Conservation (phyloP, 495 filamentous ascomycete species). For the Aspergillus bertholletiae region DNA sequence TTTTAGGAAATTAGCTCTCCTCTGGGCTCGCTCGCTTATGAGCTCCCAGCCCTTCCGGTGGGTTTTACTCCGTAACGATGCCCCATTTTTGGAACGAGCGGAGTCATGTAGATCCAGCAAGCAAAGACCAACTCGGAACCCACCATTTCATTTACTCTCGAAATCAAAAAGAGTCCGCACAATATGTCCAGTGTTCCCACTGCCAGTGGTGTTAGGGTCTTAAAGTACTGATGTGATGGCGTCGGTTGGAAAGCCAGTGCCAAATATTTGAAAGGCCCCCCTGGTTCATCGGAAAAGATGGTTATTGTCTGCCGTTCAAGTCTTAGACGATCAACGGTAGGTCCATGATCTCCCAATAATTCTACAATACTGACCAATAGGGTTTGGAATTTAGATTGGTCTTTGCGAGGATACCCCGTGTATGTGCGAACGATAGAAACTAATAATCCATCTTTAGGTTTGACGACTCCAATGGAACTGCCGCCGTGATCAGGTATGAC, state of each 20-base stretch:
- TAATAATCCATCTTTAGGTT: too few species aligned
- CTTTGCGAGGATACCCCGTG: too few species aligned
- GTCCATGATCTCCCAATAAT: too few species aligned
- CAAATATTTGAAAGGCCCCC: not conserved
- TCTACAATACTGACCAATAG: too few species aligned
- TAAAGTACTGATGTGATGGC: not conserved
- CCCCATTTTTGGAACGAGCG: constrained; percentile 9
- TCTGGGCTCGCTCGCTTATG: not conserved
- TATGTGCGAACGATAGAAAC: too few species aligned
- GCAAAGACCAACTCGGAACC: constrained; percentile 12
- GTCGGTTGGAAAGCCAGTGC: not conserved
- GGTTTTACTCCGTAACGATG: too few species aligned
- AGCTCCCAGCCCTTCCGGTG: not conserved
- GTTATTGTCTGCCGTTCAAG: not conserved
- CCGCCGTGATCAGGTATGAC: too few species aligned
- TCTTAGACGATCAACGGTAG: too few species aligned
- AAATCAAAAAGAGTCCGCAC: not conserved
- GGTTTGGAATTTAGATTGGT: too few species aligned
- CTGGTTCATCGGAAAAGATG: not conserved
- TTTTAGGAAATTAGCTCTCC: not conserved
- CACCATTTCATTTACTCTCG: not conserved
- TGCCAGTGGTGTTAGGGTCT: not conserved
- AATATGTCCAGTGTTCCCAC: not conserved
- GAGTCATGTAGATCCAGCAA: constrained; percentile 12
- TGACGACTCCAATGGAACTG: too few species aligned